Evolutionary conservation across 2,329 filamentous ascomycete species (phyloP), one percentile per base, ranked within the genome.

Genomic region (Cercospora canescens): DNA sequence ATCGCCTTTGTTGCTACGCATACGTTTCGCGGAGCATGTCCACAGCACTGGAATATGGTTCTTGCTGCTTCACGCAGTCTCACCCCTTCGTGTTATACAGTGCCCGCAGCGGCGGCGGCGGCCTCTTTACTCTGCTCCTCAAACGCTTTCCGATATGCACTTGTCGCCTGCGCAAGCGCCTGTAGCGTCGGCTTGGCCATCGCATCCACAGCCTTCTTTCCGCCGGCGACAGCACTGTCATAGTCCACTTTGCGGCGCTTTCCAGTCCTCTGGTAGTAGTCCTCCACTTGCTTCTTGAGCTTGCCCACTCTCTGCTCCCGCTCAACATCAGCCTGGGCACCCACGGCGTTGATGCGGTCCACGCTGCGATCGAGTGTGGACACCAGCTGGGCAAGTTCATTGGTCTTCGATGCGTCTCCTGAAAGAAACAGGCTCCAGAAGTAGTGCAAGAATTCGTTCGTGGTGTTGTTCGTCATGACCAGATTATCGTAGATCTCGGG

Each of bases 371-470:
- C 87, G 14, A 99, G 84, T 9, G 93, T 94, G 76, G 96, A 92
- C 7, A 91, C 89, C 55, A 97, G 85, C 68, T 91, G 93, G 6
- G 89, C 88, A 14, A 97, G 85, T 79, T 99, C 94, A 48, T 85
- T 85, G 0, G 92, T 92, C 35, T 92, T 89, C 4, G 73, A 71
- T 66, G 92, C 89, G 75, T 97, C 92, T 14, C 94, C 94, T 0
- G 94, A 97, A 28, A 96, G 85, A 75, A 96, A 99, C 0, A 94
- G 89, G 35, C 88, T 86, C 94, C 94, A 99, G 81, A 99, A 99
- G 78, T 98, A 96, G 73, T 94, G 92, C n/a, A 99, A 82, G 74
- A 98, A 99, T 76, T 99, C 95, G 39, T 92, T 90, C 0, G 93
- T 96, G 0, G 95, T 99, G 61, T 94, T 94, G 77, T 98, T 93